Percentiles rank a stretch among this genome's conserved stretches.
These are phyloP conservation scores for Penstemon eatonii DNA, from an alignment of 257 asterid genomes.

Conservation along the genomic window DNA sequence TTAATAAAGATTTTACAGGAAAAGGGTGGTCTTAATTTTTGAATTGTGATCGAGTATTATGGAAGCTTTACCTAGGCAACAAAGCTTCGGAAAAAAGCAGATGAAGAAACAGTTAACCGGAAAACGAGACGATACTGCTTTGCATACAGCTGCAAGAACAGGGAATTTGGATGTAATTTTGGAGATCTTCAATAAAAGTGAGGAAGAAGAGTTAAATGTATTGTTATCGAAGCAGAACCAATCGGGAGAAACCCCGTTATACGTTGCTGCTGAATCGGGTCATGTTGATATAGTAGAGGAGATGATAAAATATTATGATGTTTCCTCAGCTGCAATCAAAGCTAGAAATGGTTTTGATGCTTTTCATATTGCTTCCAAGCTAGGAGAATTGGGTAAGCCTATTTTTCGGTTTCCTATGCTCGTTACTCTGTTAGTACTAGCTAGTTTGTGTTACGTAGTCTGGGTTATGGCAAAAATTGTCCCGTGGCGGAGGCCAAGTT, in stretches of 20 bases:
- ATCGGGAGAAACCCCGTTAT: conserved; percentile 71
- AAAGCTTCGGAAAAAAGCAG: conserved; percentile 40
- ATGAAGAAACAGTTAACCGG: conserved; percentile 68
- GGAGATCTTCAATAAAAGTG: conserved; percentile 40
- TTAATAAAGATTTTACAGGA: not conserved
- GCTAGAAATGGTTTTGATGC: conserved; percentile 77
- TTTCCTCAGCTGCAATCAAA: conserved; percentile 54
- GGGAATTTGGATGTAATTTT: conserved; percentile 47
- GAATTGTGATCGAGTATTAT: conserved; percentile 24
- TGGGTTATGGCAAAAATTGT: not conserved
- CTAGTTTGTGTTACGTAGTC: not conserved
- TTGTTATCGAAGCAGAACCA: conserved; percentile 59
- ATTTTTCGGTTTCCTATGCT: not conserved
- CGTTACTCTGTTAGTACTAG: not conserved
- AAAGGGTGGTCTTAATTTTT: not conserved
- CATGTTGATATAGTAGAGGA: conserved; percentile 54
- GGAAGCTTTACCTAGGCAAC: conserved; percentile 38
- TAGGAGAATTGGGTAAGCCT: conserved; percentile 58
- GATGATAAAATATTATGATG: conserved; percentile 52
- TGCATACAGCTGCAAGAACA: conserved; percentile 67
- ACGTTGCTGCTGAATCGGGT: conserved; percentile 69
- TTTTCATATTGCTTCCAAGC: conserved; percentile 78
- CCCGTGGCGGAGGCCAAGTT: too few species aligned
- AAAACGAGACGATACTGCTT: conserved; percentile 58
- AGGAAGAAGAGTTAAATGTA: conserved; percentile 41